Evolutionary conservation across 805 yeast species (phyloP).

Genomic region (Wickerhamomyces queroliae): DNA sequence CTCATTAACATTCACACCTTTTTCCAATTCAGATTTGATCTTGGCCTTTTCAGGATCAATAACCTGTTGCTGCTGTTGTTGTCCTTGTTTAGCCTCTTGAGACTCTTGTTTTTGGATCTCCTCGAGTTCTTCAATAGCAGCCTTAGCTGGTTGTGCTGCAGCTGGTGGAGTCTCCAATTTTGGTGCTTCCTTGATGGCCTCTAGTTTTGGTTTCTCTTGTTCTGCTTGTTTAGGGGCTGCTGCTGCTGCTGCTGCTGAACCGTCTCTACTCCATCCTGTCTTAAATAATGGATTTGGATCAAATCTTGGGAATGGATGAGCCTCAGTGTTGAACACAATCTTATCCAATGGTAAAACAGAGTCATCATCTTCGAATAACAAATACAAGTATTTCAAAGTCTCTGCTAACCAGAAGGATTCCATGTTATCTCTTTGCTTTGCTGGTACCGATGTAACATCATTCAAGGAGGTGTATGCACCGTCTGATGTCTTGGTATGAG

Average conservation of each 20-base stretch:
- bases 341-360: constrained; percentile 58
- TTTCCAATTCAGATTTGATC: constrained; percentile 5
- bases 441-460: constrained; percentile 56
- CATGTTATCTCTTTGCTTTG: constrained; percentile 60
- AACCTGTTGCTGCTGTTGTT: too few relatives aligned
- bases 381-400: constrained; percentile 79
- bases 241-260: neutral
- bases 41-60: constrained; percentile 2
- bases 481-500: constrained; percentile 45
- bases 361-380: constrained; percentile 68
- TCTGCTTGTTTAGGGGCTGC: neutral
- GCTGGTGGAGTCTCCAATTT: constrained; percentile 8
- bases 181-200: neutral
- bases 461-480: constrained; percentile 58
- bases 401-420: constrained; percentile 95
- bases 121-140: constrained; percentile 16
- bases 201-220: constrained; percentile 1
- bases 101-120: constrained; percentile 7
- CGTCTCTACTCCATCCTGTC: constrained; percentile 56
- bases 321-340: constrained; percentile 86
- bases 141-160: constrained; percentile 21
- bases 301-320: constrained; percentile 85
- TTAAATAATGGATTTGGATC: constrained; percentile 42
- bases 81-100: neutral
- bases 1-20: constrained; percentile 10